Evolutionary conservation across 1,284 basidiomycete genomes (phyloP).

Genomic region (Malassezia obtusa): DNA sequence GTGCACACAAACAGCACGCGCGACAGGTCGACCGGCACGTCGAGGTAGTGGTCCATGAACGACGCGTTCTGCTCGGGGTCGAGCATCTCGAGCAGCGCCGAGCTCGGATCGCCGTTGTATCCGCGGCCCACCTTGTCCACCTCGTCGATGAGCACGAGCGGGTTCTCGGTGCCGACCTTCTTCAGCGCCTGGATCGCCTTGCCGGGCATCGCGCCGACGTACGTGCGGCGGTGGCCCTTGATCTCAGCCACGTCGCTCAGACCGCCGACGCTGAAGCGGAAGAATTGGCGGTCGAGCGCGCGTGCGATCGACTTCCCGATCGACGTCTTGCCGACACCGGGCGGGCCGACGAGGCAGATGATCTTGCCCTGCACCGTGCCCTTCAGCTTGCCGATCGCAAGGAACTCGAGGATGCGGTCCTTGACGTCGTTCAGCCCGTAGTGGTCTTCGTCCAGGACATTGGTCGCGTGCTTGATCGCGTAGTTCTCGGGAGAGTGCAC

Average conservation of each 20-base stretch:
- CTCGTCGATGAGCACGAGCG: conserved; percentile 82
- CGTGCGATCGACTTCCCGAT: conserved; percentile 79
- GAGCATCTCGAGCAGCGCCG: conserved; percentile 89
- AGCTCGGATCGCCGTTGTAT: conserved; percentile 88
- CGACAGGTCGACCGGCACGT: conserved; percentile 91
- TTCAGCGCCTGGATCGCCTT: conserved; percentile 97
- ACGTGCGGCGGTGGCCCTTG: conserved; percentile 93
- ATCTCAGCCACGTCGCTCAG: conserved; percentile 97
- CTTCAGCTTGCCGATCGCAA: conserved; percentile 90
- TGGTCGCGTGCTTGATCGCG: conserved; percentile 71
- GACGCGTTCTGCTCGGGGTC: conserved; percentile 95
- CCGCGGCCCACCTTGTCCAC: conserved; percentile 96
- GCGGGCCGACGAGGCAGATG: conserved; percentile 88
- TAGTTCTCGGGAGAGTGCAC: conserved; percentile 89
- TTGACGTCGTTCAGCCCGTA: conserved; percentile 91
- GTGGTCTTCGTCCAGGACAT: conserved; percentile 87
- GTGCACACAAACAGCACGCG: conserved; percentile 96
- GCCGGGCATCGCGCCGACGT: conserved; percentile 79
- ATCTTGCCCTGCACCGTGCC: conserved; percentile 98
- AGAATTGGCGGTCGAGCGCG: conserved; percentile 75
- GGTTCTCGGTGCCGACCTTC: conserved; percentile 93
- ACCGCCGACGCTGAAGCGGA: conserved; percentile 93
- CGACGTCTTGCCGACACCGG: conserved; percentile 90
- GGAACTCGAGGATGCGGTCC: conserved; percentile 92
- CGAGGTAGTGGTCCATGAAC: conserved; percentile 95